These are phyloP conservation scores for Aspergillus udagawae DNA, from an alignment of 2,329 filamentous ascomycete species.

Conservation along the genomic window DNA sequence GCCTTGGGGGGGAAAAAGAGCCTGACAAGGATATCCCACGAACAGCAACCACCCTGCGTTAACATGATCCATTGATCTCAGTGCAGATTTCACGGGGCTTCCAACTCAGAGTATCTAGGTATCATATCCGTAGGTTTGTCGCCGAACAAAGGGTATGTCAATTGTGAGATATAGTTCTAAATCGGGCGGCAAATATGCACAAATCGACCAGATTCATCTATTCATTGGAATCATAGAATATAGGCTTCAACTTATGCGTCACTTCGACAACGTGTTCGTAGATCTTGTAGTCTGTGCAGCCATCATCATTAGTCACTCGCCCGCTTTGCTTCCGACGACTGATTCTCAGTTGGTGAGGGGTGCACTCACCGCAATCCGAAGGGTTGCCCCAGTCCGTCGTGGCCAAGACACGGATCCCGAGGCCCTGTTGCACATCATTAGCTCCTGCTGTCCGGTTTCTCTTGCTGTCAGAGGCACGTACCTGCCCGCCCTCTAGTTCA, in stretches of 20 bases:
- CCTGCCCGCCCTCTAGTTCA: constrained; percentile 38
- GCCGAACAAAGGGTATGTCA: no score
- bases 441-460: not conserved
- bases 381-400: constrained; percentile 42
- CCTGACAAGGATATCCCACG: not conserved
- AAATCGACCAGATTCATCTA: not conserved
- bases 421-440: constrained; percentile 24
- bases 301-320: not conserved
- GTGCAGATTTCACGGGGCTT: not conserved
- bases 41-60: not conserved
- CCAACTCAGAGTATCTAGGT: no score
- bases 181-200: not conserved
- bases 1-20: not conserved
- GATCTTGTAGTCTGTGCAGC: constrained; percentile 63
- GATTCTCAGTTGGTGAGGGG: not conserved
- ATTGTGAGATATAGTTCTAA: not conserved
- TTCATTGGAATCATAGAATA: constrained; percentile 62
- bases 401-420: constrained; percentile 40
- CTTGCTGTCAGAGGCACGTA: constrained; percentile 14
- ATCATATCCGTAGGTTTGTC: no score
- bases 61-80: not conserved
- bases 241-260: constrained; percentile 73
- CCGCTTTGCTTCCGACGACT: not conserved
- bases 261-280: constrained; percentile 78
- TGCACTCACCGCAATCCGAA: constrained; percentile 33